phyloP scores from a whole-genome alignment of 2,329 filamentous ascomycete species.

The Aquanectria penicillioides region DNA sequence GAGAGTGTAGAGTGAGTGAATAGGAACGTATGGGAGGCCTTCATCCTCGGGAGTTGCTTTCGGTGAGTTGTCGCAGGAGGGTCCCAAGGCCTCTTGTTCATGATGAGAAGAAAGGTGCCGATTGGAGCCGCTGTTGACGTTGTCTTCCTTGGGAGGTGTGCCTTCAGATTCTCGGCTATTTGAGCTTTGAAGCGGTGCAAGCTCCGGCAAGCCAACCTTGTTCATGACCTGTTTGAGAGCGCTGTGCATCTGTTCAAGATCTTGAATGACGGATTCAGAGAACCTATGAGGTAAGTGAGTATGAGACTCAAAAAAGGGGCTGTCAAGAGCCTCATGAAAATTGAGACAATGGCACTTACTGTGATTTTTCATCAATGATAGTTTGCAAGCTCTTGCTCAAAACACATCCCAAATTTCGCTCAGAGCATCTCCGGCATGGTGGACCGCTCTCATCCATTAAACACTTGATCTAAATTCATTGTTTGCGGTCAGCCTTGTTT shows the following conservation, averaged over 20 bases:
- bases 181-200: constrained; percentile 33
- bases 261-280: constrained; percentile 35
- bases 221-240: constrained; percentile 38
- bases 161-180: constrained; percentile 35
- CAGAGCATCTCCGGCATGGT: constrained; percentile 50
- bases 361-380: constrained; percentile 53
- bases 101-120: constrained; percentile 26
- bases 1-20: constrained; percentile 51
- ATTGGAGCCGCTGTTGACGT: neutral
- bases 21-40: constrained; percentile 50
- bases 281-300: neutral
- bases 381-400: constrained; percentile 54
- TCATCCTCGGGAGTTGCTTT: constrained; percentile 46
- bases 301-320: neutral
- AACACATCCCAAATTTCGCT: constrained; percentile 50
- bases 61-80: constrained; percentile 43
- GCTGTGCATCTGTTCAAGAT: constrained; percentile 39
- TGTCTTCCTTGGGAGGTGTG: constrained; percentile 36
- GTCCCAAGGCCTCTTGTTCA: constrained; percentile 32
- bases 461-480: constrained; percentile 53
- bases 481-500: too few species aligned
- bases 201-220: constrained; percentile 39
- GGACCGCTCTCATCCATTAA: constrained; percentile 53
- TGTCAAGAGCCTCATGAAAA: neutral
- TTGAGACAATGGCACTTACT: constrained; percentile 39